These are phyloP conservation scores for Yamadazyma oceani DNA, from an alignment of 1,139 yeast genomes.

Conservation along the genomic window DNA sequence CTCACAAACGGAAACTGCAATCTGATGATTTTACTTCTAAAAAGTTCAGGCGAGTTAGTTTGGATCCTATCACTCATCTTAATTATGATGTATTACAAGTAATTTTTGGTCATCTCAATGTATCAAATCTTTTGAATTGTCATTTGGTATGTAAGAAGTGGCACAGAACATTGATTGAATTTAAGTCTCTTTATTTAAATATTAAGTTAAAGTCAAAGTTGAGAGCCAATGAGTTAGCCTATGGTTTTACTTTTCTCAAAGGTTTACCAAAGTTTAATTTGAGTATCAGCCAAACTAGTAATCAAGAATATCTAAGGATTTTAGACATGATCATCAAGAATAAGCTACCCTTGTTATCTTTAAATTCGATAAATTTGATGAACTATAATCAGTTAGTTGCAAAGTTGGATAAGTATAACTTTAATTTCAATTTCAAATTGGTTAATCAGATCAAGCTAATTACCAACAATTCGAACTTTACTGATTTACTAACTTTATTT, in stretches of 20 bases:
- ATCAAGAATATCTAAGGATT: conserved; percentile 24
- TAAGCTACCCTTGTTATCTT: conserved; percentile 11
- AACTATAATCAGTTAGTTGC: conserved; percentile 26
- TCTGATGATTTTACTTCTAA: background rate
- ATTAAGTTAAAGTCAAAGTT: conserved; percentile 28
- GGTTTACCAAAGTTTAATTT: conserved; percentile 14
- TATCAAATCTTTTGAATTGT: conserved; percentile 23
- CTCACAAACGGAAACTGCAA: conserved; percentile 5
- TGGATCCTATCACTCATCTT: conserved; percentile 31
- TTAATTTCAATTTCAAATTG: conserved; percentile 26
- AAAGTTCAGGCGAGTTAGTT: conserved; percentile 2
- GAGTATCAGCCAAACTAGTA: conserved; percentile 27
- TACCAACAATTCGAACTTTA: conserved; percentile 24
- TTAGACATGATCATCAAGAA: conserved; percentile 24
- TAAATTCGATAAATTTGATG: conserved; percentile 18
- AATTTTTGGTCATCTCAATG: conserved; percentile 25
- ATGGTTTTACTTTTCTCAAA: conserved; percentile 30
- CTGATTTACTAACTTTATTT: conserved; percentile 27
- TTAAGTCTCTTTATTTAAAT: conserved; percentile 28
- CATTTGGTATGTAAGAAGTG: conserved; percentile 35
- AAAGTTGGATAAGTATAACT: conserved; percentile 26
- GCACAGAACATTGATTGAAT: conserved; percentile 26
- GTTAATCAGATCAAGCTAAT: conserved; percentile 26
- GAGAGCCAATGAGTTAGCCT: conserved; percentile 27
- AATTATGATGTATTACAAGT: conserved; percentile 32